Conservation (phyloP, 805 yeast species). For the Zygosaccharomyces bisporus region DNA sequence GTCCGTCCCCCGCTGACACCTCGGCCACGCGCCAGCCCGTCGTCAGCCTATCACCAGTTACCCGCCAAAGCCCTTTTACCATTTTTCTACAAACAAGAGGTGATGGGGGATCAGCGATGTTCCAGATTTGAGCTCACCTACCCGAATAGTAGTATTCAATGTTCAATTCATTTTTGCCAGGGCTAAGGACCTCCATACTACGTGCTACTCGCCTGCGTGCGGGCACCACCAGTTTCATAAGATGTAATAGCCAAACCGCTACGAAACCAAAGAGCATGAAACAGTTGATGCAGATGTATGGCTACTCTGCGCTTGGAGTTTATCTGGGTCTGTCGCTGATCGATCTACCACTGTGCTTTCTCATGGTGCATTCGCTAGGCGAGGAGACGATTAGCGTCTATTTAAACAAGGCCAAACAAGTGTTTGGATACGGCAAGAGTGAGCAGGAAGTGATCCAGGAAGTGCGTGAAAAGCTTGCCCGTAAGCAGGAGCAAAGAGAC, state of each 20-base stretch:
- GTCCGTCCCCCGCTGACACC: no score
- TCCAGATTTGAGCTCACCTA: not conserved
- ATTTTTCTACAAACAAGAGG: not conserved
- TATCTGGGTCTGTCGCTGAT: slow-evolving; percentile 68
- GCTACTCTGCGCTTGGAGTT: slow-evolving; percentile 85
- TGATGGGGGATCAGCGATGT: not conserved
- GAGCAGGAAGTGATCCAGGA: slow-evolving; percentile 42
- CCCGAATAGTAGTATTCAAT: not conserved
- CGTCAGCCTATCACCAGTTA: not conserved
- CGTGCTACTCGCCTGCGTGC: slow-evolving; percentile 2
- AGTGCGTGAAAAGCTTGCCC: slow-evolving; percentile 33
- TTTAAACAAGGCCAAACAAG: slow-evolving; percentile 56
- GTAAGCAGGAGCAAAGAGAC: slow-evolving; percentile 24
- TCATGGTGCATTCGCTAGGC: slow-evolving; percentile 82
- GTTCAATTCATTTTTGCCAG: not conserved
- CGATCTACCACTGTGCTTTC: slow-evolving; percentile 80
- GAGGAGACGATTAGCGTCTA: slow-evolving; percentile 70
- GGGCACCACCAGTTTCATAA: not conserved
- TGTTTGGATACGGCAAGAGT: slow-evolving; percentile 57
- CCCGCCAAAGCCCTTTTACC: not conserved
- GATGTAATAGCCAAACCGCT: slow-evolving; percentile 11
- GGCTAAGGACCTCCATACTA: slow-evolving; percentile 6
- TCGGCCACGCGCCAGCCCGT: no score
- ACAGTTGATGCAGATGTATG: slow-evolving; percentile 76
- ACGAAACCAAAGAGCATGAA: slow-evolving; percentile 40